Evolutionary conservation across 441 rosid species (phyloP), one percentile per base, ranked within the genome.

Genomic region (Euphorbia corollata): DNA sequence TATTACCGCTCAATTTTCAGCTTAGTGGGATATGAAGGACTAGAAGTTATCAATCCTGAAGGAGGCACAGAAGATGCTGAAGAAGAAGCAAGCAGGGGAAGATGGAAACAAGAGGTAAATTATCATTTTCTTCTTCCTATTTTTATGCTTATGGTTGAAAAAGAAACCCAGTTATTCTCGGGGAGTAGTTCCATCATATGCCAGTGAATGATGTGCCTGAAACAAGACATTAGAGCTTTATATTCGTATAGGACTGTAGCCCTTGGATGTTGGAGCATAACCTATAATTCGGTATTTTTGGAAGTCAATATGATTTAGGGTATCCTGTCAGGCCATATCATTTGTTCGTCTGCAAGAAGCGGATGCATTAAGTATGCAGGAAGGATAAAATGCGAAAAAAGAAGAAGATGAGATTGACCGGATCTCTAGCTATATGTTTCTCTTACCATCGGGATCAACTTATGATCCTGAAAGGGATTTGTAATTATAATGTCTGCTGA

Each of bases 51-150:
- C 41, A 88, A 90, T 75, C 99, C 97, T 0, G 99, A 94, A 74
- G 98, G 99, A 70, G 85, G 97, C 72, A 91, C 84, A 12, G 94
- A 91, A 47, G 99, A 94, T 72, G 97, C 94, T 43, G 98, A 84
- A 60, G 97, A 90, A 75, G 98, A 94, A 84, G 99, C 99, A 59
- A 83, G 64, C 61, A 86, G 55, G 80, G 99, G 99, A 73, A 86
- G 98, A 80, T 94, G 98, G 99, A 88, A 76, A 67, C 89, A 87
- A 65, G 99, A 91, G 92, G 98, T 88, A 73, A 20, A 3, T 23
- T 45, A n/a, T 23, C 47, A 51, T 45, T 30, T 1, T 0, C 18
- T 50, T 32, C 48, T 41, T 3, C 64, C 9, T 12, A 15, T 2
- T 1, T 62, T 22, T 22, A 20, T n/a, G n/a, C n/a, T n/a, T n/a